Conservation (phyloP, 176 grass and related monocot genomes). For the Oryza meyeriana region DNA sequence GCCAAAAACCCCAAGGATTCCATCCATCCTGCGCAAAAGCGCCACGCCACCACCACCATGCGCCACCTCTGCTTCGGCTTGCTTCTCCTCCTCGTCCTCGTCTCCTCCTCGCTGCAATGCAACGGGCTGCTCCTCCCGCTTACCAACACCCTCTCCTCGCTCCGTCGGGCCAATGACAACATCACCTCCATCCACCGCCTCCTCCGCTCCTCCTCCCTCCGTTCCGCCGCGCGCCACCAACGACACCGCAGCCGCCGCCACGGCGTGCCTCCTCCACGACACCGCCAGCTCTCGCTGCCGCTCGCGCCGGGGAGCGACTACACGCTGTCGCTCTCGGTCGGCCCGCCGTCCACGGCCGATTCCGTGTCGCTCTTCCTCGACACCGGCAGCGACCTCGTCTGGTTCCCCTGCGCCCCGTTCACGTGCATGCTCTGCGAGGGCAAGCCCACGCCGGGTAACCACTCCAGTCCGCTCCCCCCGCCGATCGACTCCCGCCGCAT, state of each 20-base stretch:
- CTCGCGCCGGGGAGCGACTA: slow-evolving; percentile 84
- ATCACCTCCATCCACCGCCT: slow-evolving; percentile 46
- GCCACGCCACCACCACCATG: slow-evolving; percentile 31
- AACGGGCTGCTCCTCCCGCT: slow-evolving; percentile 45
- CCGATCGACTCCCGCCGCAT: slow-evolving; percentile 45
- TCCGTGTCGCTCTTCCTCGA: slow-evolving; percentile 81
- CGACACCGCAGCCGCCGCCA: background rate
- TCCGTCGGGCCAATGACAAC: background rate
- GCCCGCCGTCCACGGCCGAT: slow-evolving; percentile 32
- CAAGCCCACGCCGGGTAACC: slow-evolving; percentile 28
- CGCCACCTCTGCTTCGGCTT: slow-evolving; percentile 24
- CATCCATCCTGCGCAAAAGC: background rate
- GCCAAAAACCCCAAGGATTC: background rate
- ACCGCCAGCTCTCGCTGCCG: slow-evolving; percentile 50
- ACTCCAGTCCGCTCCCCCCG: background rate
- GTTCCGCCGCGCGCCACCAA: slow-evolving; percentile 54
- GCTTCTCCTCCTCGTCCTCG: background rate
- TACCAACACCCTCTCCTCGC: slow-evolving; percentile 40
- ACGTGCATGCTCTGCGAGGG: slow-evolving; percentile 94
- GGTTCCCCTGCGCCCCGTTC: slow-evolving; percentile 94
- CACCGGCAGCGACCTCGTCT: slow-evolving; percentile 85
- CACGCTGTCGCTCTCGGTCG: slow-evolving; percentile 72
- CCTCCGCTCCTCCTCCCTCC: slow-evolving; percentile 57
- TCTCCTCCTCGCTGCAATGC: slow-evolving; percentile 15
- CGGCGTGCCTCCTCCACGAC: background rate